These are phyloP conservation scores for Pythium sukuiense DNA, from an alignment of 352 stramenopile genomes.

Conservation along the genomic window DNA sequence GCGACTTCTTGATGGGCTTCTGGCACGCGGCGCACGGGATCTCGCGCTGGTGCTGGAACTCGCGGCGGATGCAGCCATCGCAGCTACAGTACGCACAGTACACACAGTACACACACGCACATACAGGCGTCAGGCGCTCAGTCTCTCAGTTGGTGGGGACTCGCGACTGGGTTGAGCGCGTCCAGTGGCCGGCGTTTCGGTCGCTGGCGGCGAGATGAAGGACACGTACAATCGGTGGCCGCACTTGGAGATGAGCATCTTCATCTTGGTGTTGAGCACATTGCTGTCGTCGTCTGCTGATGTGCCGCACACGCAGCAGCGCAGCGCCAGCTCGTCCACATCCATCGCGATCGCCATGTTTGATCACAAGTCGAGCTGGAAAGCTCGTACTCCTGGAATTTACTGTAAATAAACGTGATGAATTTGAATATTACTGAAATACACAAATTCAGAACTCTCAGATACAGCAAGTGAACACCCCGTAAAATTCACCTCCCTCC, in stretches of 20 bases:
- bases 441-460: too few relatives aligned
- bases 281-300: constrained; percentile 85
- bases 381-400: too few relatives aligned
- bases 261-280: constrained; percentile 91
- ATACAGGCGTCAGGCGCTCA: not conserved
- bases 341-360: constrained; percentile 31
- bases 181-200: too few relatives aligned
- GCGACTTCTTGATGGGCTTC: constrained; percentile 88
- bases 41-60: constrained; percentile 87
- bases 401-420: too few relatives aligned
- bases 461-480: too few relatives aligned
- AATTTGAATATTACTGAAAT: too few relatives aligned
- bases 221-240: constrained; percentile 83
- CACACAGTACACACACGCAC: not conserved
- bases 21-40: constrained; percentile 79
- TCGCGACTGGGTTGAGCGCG: not conserved
- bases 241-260: constrained; percentile 91
- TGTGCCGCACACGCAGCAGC: constrained; percentile 88
- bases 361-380: not conserved
- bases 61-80: constrained; percentile 84
- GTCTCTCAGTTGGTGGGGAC: not conserved
- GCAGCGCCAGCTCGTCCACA: constrained; percentile 72
- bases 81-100: constrained; percentile 40
- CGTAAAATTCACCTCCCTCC: too few relatives aligned
- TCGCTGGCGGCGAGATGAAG: not conserved